Evolutionary conservation across 371 early-diverging fungal species (phyloP).

Genomic region (Mortierella sp.): DNA sequence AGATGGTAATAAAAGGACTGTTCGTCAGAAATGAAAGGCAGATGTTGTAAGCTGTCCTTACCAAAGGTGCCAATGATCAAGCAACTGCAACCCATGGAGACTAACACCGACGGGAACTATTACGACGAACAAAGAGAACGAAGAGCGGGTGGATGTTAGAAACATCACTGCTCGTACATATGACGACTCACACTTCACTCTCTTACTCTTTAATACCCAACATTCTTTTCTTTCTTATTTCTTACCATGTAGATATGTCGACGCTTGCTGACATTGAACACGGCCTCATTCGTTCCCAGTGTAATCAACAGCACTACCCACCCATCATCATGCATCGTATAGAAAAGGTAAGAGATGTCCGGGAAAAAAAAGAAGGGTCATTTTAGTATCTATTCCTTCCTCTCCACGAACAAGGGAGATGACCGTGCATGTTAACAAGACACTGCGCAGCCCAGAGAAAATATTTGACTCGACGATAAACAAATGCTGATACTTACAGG

Average conservation of each 20-base stretch:
- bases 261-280: slow-evolving; percentile 72
- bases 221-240: too few relatives aligned
- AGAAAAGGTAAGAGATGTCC: too few relatives aligned
- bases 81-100: slow-evolving; percentile 66
- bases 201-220: too few relatives aligned
- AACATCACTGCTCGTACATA: too few relatives aligned
- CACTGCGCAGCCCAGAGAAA: neutral
- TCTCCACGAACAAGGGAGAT: neutral
- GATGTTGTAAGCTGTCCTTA: slow-evolving; percentile 1
- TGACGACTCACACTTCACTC: too few relatives aligned
- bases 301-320: slow-evolving; percentile 61
- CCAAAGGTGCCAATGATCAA: slow-evolving; percentile 71
- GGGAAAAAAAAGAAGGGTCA: neutral
- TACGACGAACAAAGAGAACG: neutral
- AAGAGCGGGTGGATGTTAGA: neutral
- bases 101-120: slow-evolving; percentile 66
- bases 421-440: neutral
- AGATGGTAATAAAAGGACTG: neutral
- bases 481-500: slow-evolving; percentile 57
- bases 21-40: neutral
- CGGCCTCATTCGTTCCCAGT: slow-evolving; percentile 70
- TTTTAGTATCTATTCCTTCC: neutral
- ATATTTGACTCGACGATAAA: neutral
- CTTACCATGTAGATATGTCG: slow-evolving; percentile 71
- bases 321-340: neutral